Percentiles rank a stretch among this genome's conserved stretches.
Conservation (phyloP, 345 rosid species). For the Schrenkiella parvula region DNA sequence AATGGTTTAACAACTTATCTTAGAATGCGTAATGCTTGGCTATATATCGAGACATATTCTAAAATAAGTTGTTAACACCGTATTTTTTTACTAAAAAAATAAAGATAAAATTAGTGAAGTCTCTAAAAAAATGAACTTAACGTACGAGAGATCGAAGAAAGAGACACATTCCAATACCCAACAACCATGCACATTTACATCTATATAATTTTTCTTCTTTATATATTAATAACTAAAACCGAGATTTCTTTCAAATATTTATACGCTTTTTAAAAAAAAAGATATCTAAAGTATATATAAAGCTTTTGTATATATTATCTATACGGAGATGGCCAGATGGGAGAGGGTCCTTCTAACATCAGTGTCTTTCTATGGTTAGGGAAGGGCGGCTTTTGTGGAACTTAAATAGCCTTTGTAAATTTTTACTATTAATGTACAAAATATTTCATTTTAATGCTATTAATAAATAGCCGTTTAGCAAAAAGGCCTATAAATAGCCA, state of each 20-base stretch:
- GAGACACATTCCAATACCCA: slow-evolving; percentile 6
- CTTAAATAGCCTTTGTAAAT: slow-evolving; percentile 18
- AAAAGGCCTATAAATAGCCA: neutral
- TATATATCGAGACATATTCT: no score
- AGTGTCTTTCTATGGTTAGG: slow-evolving; percentile 33
- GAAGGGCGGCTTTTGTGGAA: slow-evolving; percentile 28
- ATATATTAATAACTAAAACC: neutral
- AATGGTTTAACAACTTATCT: neutral
- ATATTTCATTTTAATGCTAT: neutral
- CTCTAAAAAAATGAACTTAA: neutral
- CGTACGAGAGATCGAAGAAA: neutral
- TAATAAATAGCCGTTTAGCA: neutral
- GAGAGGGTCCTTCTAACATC: slow-evolving; percentile 17
- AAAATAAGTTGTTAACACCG: neutral
- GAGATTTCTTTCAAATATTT: slow-evolving; percentile 1
- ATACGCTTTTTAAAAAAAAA: neutral
- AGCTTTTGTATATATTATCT: slow-evolving; percentile 22
- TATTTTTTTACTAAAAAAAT: neutral
- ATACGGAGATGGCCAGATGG: slow-evolving; percentile 12
- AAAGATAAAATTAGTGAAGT: neutral
- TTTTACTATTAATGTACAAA: neutral
- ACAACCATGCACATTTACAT: slow-evolving; percentile 1
- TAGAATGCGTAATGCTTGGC: no score
- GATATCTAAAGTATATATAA: neutral
- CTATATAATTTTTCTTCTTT: neutral